Evolutionary conservation across 495 filamentous ascomycete genomes (phyloP).

Genomic region (Bathelium albidoporum): DNA sequence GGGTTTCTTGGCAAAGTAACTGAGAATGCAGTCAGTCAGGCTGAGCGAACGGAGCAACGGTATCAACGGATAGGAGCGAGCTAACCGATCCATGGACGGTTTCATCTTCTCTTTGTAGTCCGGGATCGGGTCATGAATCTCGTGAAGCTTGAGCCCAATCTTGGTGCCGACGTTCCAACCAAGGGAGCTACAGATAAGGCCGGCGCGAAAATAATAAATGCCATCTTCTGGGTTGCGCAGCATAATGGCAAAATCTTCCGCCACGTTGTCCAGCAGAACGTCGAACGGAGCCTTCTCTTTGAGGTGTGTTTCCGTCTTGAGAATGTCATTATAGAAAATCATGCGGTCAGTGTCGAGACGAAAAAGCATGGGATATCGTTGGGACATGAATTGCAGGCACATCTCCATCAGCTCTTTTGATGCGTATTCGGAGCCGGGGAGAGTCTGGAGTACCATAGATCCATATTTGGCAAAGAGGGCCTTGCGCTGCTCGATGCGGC

Average conservation of each 20-base stretch:
- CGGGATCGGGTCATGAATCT: constrained; percentile 70
- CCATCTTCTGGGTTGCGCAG: constrained; percentile 62
- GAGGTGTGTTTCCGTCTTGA: constrained; percentile 54
- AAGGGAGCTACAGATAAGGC: constrained; percentile 65
- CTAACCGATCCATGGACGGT: constrained; percentile 72
- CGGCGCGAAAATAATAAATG: constrained; percentile 66
- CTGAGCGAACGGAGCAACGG: neutral
- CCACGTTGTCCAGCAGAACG: constrained; percentile 69
- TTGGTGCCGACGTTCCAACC: constrained; percentile 76
- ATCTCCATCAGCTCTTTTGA: constrained; percentile 91
- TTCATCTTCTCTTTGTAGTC: constrained; percentile 90
- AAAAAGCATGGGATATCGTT: constrained; percentile 76
- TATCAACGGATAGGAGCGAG: neutral
- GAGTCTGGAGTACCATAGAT: constrained; percentile 50
- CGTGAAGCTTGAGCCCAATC: constrained; percentile 58
- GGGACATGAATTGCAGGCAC: constrained; percentile 65
- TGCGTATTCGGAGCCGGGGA: constrained; percentile 71
- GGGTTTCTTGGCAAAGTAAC: constrained; percentile 73
- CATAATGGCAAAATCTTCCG: constrained; percentile 81
- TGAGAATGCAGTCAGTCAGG: constrained; percentile 16
- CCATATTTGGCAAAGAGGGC: constrained; percentile 57
- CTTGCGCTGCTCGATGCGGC: constrained; percentile 62
- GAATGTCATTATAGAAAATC: constrained; percentile 60
- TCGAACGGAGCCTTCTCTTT: constrained; percentile 56
- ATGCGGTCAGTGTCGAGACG: constrained; percentile 47